These are phyloP conservation scores for Biscogniauxia mediterranea DNA, from an alignment of 2,329 filamentous ascomycete species.

Conservation along the genomic window DNA sequence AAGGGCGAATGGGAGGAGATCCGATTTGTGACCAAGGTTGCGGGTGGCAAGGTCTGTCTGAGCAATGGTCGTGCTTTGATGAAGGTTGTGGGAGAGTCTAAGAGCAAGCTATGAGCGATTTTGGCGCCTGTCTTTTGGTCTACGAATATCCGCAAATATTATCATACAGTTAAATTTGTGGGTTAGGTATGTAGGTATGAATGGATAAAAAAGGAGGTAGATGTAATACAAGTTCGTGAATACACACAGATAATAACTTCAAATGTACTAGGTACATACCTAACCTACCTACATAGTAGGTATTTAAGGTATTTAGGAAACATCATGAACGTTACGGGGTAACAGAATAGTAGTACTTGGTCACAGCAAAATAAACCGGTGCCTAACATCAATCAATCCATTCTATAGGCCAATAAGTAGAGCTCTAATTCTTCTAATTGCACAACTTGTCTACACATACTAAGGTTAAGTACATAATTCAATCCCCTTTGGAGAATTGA, in stretches of 20 bases:
- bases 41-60: slow-evolving; percentile 78
- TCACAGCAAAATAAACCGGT: background rate
- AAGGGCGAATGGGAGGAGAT: slow-evolving; percentile 77
- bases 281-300: no score
- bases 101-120: slow-evolving; percentile 59
- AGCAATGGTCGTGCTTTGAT: slow-evolving; percentile 84
- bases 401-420: background rate
- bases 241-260: no score
- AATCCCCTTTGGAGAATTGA: background rate
- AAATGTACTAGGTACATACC: no score
- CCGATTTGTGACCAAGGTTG: slow-evolving; percentile 74
- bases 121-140: slow-evolving; percentile 1
- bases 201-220: background rate
- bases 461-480: no score
- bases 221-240: no score
- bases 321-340: background rate
- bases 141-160: slow-evolving; percentile 2
- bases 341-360: background rate
- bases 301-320: background rate
- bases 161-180: no score
- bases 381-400: background rate
- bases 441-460: no score
- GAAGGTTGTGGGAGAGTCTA: slow-evolving; percentile 55
- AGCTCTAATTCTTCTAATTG: no score
- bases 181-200: no score